A percentile compares a stretch with the other conserved stretches of the same genome.
phyloP scores from a whole-genome alignment of 495 filamentous ascomycete species.

The Lichenothelia convexa region DNA sequence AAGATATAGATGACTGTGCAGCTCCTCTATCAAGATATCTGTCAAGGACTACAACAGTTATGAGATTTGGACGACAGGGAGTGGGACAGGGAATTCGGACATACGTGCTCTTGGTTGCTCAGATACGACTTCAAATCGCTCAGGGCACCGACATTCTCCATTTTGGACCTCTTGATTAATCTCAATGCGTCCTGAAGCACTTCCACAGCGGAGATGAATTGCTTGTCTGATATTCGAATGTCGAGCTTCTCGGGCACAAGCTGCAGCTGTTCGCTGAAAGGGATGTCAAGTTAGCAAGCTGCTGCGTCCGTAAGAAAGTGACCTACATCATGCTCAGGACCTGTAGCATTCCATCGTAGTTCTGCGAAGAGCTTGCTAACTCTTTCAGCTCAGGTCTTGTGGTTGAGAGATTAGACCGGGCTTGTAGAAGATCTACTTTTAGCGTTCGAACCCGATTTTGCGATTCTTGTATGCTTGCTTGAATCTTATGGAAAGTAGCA shows the following conservation, averaged over 20 bases:
- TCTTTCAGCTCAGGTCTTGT: conserved; percentile 86
- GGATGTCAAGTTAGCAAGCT: conserved; percentile 3
- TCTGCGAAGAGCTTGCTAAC: conserved; percentile 65
- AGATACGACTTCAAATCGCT: conserved; percentile 75
- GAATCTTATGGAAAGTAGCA: conserved; percentile 96
- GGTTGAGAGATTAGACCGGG: conserved; percentile 63
- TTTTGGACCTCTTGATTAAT: conserved; percentile 64
- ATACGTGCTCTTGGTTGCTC: conserved; percentile 67
- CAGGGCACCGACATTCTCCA: conserved; percentile 82
- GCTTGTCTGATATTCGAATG: conserved; percentile 84
- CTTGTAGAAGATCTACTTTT: conserved; percentile 63
- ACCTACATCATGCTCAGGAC: conserved; percentile 51
- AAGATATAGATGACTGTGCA: conserved; percentile 92
- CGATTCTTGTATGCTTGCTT: conserved; percentile 74
- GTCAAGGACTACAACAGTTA: conserved; percentile 40
- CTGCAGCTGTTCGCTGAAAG: conserved; percentile 58
- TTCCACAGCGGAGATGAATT: conserved; percentile 83
- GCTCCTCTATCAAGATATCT: conserved; percentile 87
- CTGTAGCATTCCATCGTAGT: conserved; percentile 81
- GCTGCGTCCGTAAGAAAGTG: not conserved
- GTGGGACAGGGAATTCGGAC: conserved; percentile 1
- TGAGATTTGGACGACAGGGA: not conserved
- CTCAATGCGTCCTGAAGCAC: conserved; percentile 73
- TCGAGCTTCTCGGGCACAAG: conserved; percentile 85
- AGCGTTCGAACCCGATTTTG: conserved; percentile 69